Base-by-base conservation (phyloP, 2,329 filamentous ascomycete species). In the Anthostomella pinea region DNA sequence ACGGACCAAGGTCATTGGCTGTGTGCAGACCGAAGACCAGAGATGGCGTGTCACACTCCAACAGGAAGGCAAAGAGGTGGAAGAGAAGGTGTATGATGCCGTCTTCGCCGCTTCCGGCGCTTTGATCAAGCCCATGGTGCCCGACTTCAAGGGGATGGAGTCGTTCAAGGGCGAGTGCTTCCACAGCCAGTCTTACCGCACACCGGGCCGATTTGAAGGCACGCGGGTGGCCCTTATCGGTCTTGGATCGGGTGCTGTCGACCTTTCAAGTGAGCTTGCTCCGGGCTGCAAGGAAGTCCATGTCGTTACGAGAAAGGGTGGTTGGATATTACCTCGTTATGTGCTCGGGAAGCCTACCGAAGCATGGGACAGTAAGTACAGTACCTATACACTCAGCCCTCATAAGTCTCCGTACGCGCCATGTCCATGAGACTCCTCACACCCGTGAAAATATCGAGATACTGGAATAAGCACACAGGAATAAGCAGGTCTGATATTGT, bases 311-410 rank as follows among this genome's bases (percentile, higher is more conserved):
- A 54, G 59, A 8, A 56, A 62, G 17, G 64, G 64, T 23, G 58
- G 56, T 1, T 68, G 62, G 60, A 45, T 66, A 15, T 45, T 66
- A 9, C 63, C 65, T 14, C 61, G 61, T 14, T 66, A 57, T 30
- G 34, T 64, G 4, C 51, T 64, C 1, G 64, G 63, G 18, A 60
- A 61, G 38, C 55, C 58, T 10, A 46, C 50, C 9, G 63, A 68
- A 37, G 52, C 52, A 14, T 62, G 53, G 46, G 56, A 66, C 33
- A 61, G 58, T 60, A 35, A 53, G 57, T 49, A 13, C n/a, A n/a
- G n/a, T n/a, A n/a, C n/a, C n/a, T n/a, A n/a, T n/a, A n/a, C n/a
- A n/a, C n/a, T n/a, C n/a, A n/a, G n/a, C n/a, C n/a, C n/a, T n/a
- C n/a, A n/a, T n/a, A n/a, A n/a, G n/a, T n/a, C n/a, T n/a, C n/a